Evolutionary conservation across 768 basidiomycete genomes (phyloP).

Genomic region (Lactifluus pinguis): DNA sequence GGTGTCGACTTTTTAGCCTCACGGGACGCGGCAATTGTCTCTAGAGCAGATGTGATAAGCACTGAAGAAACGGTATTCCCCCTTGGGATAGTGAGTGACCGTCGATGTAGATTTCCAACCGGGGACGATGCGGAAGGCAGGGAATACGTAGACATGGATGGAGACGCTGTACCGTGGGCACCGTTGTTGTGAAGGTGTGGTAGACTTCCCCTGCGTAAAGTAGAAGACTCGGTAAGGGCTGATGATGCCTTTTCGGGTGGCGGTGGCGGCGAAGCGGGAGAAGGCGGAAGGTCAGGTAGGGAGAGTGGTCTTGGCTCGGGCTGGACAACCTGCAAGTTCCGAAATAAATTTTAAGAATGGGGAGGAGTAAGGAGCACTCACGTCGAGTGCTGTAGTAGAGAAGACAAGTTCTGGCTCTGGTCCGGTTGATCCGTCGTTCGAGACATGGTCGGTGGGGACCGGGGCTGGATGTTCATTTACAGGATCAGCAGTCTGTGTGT

Average conservation of each 20-base stretch:
- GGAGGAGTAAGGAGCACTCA: background rate
- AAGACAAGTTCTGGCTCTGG: background rate
- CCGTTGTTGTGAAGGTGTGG: slow-evolving; percentile 9
- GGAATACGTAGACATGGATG: slow-evolving; percentile 18
- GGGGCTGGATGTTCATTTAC: slow-evolving; percentile 9
- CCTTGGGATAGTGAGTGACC: slow-evolving; percentile 34
- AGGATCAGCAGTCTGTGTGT: background rate
- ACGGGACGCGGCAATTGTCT: slow-evolving; percentile 77
- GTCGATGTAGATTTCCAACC: slow-evolving; percentile 24
- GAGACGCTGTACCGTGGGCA: background rate
- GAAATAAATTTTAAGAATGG: background rate
- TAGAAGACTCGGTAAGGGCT: background rate
- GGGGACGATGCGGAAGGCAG: slow-evolving; percentile 14
- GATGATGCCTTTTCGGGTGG: slow-evolving; percentile 7
- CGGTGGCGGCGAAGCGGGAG: slow-evolving; percentile 8
- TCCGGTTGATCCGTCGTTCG: background rate
- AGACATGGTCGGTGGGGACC: background rate
- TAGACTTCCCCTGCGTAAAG: slow-evolving; percentile 10
- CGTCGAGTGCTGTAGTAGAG: background rate
- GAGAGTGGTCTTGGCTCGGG: background rate
- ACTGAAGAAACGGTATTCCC: slow-evolving; percentile 72
- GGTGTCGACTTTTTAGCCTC: slow-evolving; percentile 77
- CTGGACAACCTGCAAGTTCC: background rate
- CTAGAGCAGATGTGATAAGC: slow-evolving; percentile 75
- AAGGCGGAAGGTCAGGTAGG: slow-evolving; percentile 6